Percentiles rank a stretch among this genome's conserved stretches.
phyloP scores from a whole-genome alignment of 495 filamentous ascomycete genomes.

The Niebla homalea region DNA sequence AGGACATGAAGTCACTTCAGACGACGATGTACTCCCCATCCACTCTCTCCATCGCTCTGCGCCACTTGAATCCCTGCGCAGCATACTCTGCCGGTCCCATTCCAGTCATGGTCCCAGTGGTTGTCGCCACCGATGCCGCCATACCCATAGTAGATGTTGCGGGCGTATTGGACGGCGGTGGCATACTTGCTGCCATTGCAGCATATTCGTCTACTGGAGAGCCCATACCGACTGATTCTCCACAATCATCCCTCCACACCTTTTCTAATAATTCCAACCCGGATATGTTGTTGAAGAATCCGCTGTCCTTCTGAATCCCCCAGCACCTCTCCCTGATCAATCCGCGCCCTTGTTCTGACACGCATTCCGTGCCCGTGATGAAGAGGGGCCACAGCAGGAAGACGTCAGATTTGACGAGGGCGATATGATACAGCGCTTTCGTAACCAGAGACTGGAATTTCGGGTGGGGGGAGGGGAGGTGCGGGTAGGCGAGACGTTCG shows the following conservation, averaged over 20 bases:
- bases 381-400: constrained; percentile 93
- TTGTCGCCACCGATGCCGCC: too few species aligned
- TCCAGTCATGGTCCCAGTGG: neutral
- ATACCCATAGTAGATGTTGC: neutral
- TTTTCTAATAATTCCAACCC: constrained; percentile 76
- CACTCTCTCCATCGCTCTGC: constrained; percentile 57
- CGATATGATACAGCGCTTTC: constrained; percentile 68
- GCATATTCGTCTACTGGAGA: neutral
- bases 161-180: neutral
- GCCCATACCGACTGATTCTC: neutral
- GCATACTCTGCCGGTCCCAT: neutral
- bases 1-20: constrained; percentile 20
- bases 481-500: constrained; percentile 72
- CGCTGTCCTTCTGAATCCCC: constrained; percentile 75
- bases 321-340: constrained; percentile 67
- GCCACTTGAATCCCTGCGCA: constrained; percentile 57
- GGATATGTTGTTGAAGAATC: constrained; percentile 83
- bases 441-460: constrained; percentile 75
- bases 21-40: constrained; percentile 86
- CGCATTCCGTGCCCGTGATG: constrained; percentile 80
- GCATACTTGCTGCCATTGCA: neutral
- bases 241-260: constrained; percentile 52
- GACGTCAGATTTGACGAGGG: constrained; percentile 67
- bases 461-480: constrained; percentile 56
- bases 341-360: constrained; percentile 63